Percentiles rank a stretch among this genome's conserved stretches.
phyloP scores from a whole-genome alignment of 2,329 filamentous ascomycete species.

The Microcyclospora tardicrescens region DNA sequence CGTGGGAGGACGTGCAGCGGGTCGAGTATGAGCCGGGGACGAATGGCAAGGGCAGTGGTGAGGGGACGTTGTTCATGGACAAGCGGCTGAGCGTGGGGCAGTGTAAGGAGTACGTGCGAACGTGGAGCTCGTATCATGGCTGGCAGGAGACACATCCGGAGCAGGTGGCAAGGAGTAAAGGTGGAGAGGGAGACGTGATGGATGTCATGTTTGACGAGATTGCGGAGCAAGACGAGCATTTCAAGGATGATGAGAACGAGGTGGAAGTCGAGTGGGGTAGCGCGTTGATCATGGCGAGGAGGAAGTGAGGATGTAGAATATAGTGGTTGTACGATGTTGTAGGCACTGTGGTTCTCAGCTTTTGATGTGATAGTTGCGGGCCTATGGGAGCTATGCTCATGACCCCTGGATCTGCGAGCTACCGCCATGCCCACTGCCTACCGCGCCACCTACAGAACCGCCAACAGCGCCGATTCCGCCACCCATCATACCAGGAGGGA shows the following conservation, averaged over 20 bases:
- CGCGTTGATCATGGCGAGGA: conserved; percentile 44
- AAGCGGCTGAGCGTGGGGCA: conserved; percentile 43
- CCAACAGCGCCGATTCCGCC: too few species aligned
- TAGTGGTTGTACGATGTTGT: too few species aligned
- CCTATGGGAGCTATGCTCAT: too few species aligned
- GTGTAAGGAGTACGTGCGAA: conserved; percentile 48
- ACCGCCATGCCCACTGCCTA: too few species aligned
- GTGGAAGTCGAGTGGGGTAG: conserved; percentile 51
- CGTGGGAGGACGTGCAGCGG: conserved; percentile 42
- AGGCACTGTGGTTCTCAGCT: too few species aligned
- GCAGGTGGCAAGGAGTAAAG: conserved; percentile 36
- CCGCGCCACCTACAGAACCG: too few species aligned
- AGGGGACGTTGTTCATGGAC: conserved; percentile 38
- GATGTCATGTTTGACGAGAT: conserved; percentile 50
- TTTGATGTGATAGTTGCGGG: too few species aligned
- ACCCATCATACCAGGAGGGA: too few species aligned
- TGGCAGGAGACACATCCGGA: conserved; percentile 47
- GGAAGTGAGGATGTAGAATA: conserved; percentile 10
- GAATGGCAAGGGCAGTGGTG: conserved; percentile 26
- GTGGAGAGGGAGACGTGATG: conserved; percentile 48
- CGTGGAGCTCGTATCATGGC: conserved; percentile 46
- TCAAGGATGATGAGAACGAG: conserved; percentile 37
- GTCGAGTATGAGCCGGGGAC: conserved; percentile 45
- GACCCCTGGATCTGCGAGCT: too few species aligned
- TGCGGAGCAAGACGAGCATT: conserved; percentile 37